Percentiles rank a stretch among this genome's conserved stretches.
These are phyloP conservation scores for Saururus chinensis DNA, from an alignment of 164 flowering plant species.

Conservation along the genomic window DNA sequence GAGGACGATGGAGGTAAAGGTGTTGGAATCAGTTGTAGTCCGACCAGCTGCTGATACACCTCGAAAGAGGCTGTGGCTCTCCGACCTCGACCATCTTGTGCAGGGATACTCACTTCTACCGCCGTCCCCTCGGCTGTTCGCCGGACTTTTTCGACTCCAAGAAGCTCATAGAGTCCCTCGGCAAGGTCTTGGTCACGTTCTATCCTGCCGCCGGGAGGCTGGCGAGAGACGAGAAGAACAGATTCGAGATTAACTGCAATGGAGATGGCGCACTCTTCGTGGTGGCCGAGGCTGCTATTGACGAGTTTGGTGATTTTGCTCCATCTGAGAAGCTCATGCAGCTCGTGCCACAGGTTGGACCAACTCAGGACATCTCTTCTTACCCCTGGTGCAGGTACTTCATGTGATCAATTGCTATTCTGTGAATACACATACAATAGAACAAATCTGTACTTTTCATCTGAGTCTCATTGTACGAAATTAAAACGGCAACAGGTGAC, in stretches of 20 bases:
- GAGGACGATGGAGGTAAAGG: neutral
- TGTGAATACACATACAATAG: neutral
- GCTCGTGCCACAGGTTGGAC: neutral
- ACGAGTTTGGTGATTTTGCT: constrained; percentile 1
- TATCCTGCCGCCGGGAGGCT: constrained; percentile 11
- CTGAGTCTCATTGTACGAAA: no score
- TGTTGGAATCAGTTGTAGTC: constrained; percentile 2
- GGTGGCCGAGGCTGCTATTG: neutral
- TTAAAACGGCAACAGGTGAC: constrained; percentile 28
- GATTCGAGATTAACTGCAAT: constrained; percentile 7
- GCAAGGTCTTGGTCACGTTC: constrained; percentile 5
- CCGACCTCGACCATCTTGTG: constrained; percentile 4
- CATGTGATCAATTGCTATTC: neutral
- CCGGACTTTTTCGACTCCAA: constrained; percentile 2
- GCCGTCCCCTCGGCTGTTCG: neutral
- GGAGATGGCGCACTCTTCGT: constrained; percentile 6
- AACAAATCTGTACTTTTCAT: no score
- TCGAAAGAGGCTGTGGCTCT: neutral
- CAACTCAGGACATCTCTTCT: constrained; percentile 1
- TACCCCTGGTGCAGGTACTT: constrained; percentile 3
- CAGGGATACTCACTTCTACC: neutral
- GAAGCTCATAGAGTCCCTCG: neutral
- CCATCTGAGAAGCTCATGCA: neutral
- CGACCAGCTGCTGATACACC: constrained; percentile 4
- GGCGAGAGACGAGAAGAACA: constrained; percentile 1